Base-by-base conservation (phyloP, 2,329 filamentous ascomycete genomes). In the Aspergillus fumigatiaffinis region DNA sequence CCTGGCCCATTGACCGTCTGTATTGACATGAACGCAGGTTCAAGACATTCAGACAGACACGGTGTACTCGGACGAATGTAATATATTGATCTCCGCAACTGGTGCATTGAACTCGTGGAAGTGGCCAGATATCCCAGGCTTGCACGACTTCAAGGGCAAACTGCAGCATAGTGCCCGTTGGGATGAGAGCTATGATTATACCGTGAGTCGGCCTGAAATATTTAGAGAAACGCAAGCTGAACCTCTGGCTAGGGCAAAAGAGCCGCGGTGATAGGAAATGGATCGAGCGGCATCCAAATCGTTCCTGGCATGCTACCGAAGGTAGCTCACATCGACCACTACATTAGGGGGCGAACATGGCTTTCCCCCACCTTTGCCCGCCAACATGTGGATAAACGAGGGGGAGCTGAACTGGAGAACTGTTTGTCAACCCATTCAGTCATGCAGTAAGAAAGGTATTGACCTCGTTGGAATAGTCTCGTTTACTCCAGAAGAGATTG, bases 91-190 rank as follows among this genome's bases (percentile, higher is more conserved):
- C 20, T 74, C 73, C 38, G 73, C 71, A 3, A 72, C 69, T 3
- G 79, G 79, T 32, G 65, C 71, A 14, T 57, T 77, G 21, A 76
- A 76, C 52, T 67, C 71, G 26, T 78, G 71, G 74, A 75, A 75
- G 54, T 81, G 75, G 74, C 79, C 79, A 8, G 69, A 74, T 25
- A 77, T 83, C 17, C 67, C 70, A 1, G 81, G 81, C 3, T 70
- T 79, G 8, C 71, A 79, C 23, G 66, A 70, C 3, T 84, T 82
- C 62, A 70, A 77, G 54, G 79, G 78, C 1, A 71, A 74, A 51
- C 57, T 80, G 4, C 60, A 79, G 50, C 79, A 81, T 58, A 77
- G 71, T 49, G 79, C 79, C 4, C 54, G 51, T 4, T 81, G 77
- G 76, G 73, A 77, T 50, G 66, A 73, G 23, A 62, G 58, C 0